Evolutionary conservation across 2,329 filamentous ascomycete species (phyloP).

Genomic region (Alternaria gaisen): DNA sequence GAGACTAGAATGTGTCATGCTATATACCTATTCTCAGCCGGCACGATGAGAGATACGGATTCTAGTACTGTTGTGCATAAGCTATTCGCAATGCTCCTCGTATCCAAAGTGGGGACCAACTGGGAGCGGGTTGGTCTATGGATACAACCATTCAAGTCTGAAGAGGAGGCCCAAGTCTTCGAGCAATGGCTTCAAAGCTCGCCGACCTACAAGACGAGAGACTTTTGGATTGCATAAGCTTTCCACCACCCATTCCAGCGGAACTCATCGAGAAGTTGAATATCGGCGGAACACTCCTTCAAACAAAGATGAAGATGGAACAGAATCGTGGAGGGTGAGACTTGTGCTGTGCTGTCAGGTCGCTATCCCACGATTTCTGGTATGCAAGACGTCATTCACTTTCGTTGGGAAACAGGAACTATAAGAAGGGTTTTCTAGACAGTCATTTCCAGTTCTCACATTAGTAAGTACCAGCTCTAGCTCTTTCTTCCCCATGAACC

Average conservation of each 20-base stretch:
- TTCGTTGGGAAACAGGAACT: background rate
- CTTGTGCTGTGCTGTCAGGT: too few relatives aligned
- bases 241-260: fast-evolving
- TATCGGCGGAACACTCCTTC: background rate
- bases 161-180: background rate
- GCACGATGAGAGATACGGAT: background rate
- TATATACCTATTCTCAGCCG: background rate
- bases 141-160: background rate
- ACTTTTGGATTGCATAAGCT: background rate
- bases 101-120: background rate
- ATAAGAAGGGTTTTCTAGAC: too few relatives aligned
- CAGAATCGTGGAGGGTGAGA: background rate
- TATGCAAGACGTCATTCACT: background rate
- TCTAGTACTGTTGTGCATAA: background rate
- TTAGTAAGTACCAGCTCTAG: too few relatives aligned
- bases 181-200: background rate
- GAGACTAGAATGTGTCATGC: background rate
- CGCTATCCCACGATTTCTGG: fast-evolving
- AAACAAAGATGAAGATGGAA: background rate
- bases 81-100: background rate
- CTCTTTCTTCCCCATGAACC: too few relatives aligned
- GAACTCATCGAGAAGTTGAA: too few relatives aligned
- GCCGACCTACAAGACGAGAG: background rate
- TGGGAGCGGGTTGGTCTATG: constrained; percentile 1
- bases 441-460: too few relatives aligned